phyloP scores from a whole-genome alignment of 2,329 filamentous ascomycete species.

The Paecilomyces formosus region DNA sequence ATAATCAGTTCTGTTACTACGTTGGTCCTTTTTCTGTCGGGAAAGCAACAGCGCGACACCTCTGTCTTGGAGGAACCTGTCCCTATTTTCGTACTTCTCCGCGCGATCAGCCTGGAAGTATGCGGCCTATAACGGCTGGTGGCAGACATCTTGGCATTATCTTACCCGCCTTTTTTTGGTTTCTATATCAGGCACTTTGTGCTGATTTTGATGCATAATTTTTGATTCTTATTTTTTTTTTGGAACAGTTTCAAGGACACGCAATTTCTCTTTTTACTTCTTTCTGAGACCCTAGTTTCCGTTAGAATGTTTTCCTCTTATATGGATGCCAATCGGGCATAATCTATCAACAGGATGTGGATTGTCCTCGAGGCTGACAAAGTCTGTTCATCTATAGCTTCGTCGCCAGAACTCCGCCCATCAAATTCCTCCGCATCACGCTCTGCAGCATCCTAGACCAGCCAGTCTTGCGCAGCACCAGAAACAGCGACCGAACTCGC shows the following conservation, averaged over 20 bases:
- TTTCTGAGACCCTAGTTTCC: not conserved
- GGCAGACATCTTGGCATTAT: not conserved
- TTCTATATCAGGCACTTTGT: not conserved
- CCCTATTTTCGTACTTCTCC: not conserved
- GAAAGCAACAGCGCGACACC: not conserved
- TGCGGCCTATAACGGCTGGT: not conserved
- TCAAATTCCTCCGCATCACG: constrained; percentile 21
- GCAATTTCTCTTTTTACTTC: no score
- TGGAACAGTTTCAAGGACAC: no score
- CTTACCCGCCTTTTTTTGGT: not conserved
- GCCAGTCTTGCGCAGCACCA: constrained; percentile 19
- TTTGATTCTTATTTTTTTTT: no score
- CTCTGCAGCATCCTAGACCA: constrained; percentile 21
- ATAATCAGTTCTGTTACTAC: not conserved
- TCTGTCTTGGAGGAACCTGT: not conserved
- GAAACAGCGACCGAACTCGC: constrained; percentile 48
- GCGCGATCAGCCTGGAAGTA: not conserved
- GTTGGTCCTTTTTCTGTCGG: not conserved
- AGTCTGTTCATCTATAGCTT: constrained; percentile 14
- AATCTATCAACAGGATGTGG: not conserved
- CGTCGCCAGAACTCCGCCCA: constrained; percentile 23
- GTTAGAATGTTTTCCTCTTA: not conserved
- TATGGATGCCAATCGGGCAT: not conserved
- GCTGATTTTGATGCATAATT: no score
- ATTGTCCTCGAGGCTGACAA: not conserved